Evolutionary conservation across 768 basidiomycete species (phyloP).

Genomic region (Dictyophora rubrovolvata): DNA sequence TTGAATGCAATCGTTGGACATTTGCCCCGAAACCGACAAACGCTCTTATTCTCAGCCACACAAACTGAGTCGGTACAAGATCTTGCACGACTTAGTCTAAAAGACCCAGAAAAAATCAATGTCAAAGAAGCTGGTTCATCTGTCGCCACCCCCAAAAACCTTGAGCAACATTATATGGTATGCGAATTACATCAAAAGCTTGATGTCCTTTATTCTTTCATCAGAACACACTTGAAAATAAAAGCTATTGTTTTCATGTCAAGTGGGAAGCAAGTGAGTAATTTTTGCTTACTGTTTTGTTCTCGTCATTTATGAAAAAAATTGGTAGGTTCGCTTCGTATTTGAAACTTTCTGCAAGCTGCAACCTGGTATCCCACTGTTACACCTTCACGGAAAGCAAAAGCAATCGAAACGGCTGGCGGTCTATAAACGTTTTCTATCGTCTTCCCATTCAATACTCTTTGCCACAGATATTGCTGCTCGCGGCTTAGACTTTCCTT

Average conservation of each 20-base stretch:
- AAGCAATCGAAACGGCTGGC: slow-evolving; percentile 83
- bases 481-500: slow-evolving; percentile 91
- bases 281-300: neutral
- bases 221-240: slow-evolving; percentile 84
- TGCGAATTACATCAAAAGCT: slow-evolving; percentile 81
- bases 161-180: slow-evolving; percentile 85
- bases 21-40: slow-evolving; percentile 86
- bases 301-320: neutral
- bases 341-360: slow-evolving; percentile 94
- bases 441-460: slow-evolving; percentile 72
- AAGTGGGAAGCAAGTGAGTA: slow-evolving; percentile 75
- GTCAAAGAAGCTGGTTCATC: slow-evolving; percentile 34
- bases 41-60: slow-evolving; percentile 92
- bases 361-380: slow-evolving; percentile 88
- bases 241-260: slow-evolving; percentile 94
- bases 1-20: slow-evolving; percentile 86
- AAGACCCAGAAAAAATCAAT: slow-evolving; percentile 68
- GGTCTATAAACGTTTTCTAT: slow-evolving; percentile 77
- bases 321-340: slow-evolving; percentile 64
- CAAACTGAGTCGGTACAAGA: slow-evolving; percentile 86
- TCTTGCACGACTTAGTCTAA: slow-evolving; percentile 81
- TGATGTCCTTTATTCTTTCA: slow-evolving; percentile 86
- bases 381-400: slow-evolving; percentile 93
- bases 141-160: slow-evolving; percentile 55
- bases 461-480: slow-evolving; percentile 97